Conservation (phyloP, 2,329 filamentous ascomycete genomes). For the Mycocentrospora acerina region DNA sequence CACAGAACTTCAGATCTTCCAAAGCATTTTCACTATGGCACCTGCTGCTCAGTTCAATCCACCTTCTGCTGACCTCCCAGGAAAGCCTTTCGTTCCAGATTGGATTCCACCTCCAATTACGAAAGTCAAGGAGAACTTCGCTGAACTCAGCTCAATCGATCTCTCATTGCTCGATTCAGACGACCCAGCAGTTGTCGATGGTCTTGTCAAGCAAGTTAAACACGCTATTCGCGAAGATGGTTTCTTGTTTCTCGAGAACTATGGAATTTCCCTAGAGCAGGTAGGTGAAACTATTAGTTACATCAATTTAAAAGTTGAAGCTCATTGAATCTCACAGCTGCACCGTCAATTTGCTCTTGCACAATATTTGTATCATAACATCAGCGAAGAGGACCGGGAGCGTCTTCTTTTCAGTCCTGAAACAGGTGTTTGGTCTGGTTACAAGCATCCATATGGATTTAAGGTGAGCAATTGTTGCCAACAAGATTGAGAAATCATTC, state of each 20-base stretch:
- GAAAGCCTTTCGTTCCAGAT: constrained; percentile 23
- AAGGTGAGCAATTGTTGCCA: constrained; percentile 32
- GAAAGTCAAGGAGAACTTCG: constrained; percentile 47
- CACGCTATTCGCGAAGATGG: constrained; percentile 37
- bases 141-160: constrained; percentile 34
- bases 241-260: constrained; percentile 52
- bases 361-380: constrained; percentile 54
- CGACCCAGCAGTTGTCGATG: constrained; percentile 42
- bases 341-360: constrained; percentile 55
- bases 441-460: constrained; percentile 53
- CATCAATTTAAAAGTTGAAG: no score
- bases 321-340: no score
- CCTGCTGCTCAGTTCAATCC: constrained; percentile 20
- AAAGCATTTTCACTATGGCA: constrained; percentile 13
- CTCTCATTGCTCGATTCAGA: constrained; percentile 35
- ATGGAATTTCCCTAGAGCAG: constrained; percentile 52
- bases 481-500: neutral
- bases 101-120: constrained; percentile 48
- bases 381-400: constrained; percentile 53
- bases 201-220: constrained; percentile 46
- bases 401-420: constrained; percentile 52
- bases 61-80: constrained; percentile 20
- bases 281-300: no score
- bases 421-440: constrained; percentile 53
- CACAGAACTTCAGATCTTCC: neutral